Percentiles rank a stretch among this genome's conserved stretches.
Evolutionary conservation across 306 rosid genomes (phyloP).

Genomic region (Malus domestica): ASM211411v1 NC_041797.1:36269001-36269500

Average conservation of each 20-base stretch:
- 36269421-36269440: background rate
- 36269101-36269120: constrained; percentile 60
- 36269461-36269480: background rate
- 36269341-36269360: background rate
- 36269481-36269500: background rate
- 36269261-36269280: constrained; percentile 3
- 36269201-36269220: constrained; percentile 82
- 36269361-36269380: background rate
- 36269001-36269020: constrained; percentile 66
- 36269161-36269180: constrained; percentile 64
- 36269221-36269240: constrained; percentile 64
- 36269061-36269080: constrained; percentile 85
- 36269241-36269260: constrained; percentile 78
- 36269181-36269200: constrained; percentile 68
- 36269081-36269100: constrained; percentile 79
- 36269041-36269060: constrained; percentile 60
- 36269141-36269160: constrained; percentile 61
- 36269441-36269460: background rate
- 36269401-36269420: background rate
- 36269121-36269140: constrained; percentile 68
- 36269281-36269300: constrained; percentile 1
- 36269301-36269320: constrained; percentile 11
- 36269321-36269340: background rate
- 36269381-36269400: background rate
- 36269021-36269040: constrained; percentile 74